These are phyloP conservation scores for Eimeria brunetti DNA, from an alignment of 169 alveolate species.

Conservation along the genomic window DNA sequence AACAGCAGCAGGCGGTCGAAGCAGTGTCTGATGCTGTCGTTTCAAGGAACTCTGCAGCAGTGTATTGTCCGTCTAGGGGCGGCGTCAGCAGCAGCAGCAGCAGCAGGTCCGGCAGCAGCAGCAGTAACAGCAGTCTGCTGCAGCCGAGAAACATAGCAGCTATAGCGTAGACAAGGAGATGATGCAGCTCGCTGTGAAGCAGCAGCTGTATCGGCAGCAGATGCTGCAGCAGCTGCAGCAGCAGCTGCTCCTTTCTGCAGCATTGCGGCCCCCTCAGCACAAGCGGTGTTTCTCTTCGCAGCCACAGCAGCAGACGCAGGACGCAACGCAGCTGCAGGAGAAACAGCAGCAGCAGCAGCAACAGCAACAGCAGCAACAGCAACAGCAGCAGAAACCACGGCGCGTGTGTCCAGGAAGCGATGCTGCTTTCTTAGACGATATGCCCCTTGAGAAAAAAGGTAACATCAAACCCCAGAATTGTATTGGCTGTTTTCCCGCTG, in stretches of 20 bases:
- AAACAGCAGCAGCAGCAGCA: conserved; percentile 5
- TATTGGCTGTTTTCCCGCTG: neutral
- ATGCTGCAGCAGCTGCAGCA: neutral
- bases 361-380: conserved; percentile 25
- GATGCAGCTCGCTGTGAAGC: neutral
- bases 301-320: neutral
- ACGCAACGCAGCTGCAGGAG: neutral
- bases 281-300: neutral
- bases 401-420: neutral
- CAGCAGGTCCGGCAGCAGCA: conserved; percentile 16
- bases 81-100: neutral
- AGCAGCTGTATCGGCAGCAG: conserved; percentile 22
- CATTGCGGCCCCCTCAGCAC: neutral
- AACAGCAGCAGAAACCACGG: neutral
- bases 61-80: neutral
- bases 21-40: conserved; percentile 3
- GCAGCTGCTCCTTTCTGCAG: neutral
- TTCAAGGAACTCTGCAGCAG: neutral
- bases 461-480: neutral
- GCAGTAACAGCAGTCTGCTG: conserved; percentile 6
- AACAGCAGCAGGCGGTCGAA: conserved; percentile 8
- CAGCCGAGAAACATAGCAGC: neutral
- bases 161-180: neutral
- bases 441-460: neutral
- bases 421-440: neutral